These are phyloP conservation scores for Daldinia eschscholtzii DNA, from an alignment of 2,329 filamentous ascomycete genomes.

Conservation along the genomic window DNA sequence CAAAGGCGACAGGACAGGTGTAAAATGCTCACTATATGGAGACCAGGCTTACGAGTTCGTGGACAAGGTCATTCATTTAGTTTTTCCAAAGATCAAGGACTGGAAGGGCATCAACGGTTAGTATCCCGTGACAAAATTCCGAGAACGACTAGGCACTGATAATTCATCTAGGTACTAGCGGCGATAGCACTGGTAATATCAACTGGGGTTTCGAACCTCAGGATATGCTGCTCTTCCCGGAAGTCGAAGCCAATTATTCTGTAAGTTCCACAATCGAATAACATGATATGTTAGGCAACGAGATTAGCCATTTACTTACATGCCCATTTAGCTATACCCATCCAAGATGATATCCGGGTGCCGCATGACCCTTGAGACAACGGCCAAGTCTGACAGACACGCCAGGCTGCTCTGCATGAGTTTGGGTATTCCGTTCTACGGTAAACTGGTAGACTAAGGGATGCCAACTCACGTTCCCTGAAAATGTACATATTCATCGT, in stretches of 20 bases:
- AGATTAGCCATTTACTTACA: slow-evolving; percentile 21
- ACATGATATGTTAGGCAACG: neutral
- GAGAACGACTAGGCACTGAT: slow-evolving; percentile 1
- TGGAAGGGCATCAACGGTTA: slow-evolving; percentile 77
- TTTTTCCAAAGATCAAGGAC: slow-evolving; percentile 95
- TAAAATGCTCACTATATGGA: slow-evolving; percentile 82
- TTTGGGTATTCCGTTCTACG: slow-evolving; percentile 84
- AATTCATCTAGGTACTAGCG: slow-evolving; percentile 65
- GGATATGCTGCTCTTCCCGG: slow-evolving; percentile 86
- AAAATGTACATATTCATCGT: slow-evolving; percentile 42
- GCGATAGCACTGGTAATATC: slow-evolving; percentile 90
- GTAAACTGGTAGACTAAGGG: slow-evolving; percentile 67
- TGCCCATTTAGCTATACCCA: slow-evolving; percentile 66
- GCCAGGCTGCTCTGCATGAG: slow-evolving; percentile 80
- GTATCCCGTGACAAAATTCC: slow-evolving; percentile 12
- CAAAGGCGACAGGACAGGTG: slow-evolving; percentile 77
- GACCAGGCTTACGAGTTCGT: slow-evolving; percentile 91
- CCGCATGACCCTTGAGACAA: slow-evolving; percentile 86
- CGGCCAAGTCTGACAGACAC: slow-evolving; percentile 86
- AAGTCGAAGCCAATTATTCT: slow-evolving; percentile 95
- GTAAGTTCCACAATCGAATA: slow-evolving; percentile 66
- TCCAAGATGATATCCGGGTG: slow-evolving; percentile 84
- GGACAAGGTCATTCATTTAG: slow-evolving; percentile 88
- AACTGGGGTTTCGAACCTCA: slow-evolving; percentile 82
- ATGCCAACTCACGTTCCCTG: slow-evolving; percentile 27